Evolutionary conservation across 1,284 basidiomycete genomes (phyloP).

Genomic region (Rugosomyces carneus): DNA sequence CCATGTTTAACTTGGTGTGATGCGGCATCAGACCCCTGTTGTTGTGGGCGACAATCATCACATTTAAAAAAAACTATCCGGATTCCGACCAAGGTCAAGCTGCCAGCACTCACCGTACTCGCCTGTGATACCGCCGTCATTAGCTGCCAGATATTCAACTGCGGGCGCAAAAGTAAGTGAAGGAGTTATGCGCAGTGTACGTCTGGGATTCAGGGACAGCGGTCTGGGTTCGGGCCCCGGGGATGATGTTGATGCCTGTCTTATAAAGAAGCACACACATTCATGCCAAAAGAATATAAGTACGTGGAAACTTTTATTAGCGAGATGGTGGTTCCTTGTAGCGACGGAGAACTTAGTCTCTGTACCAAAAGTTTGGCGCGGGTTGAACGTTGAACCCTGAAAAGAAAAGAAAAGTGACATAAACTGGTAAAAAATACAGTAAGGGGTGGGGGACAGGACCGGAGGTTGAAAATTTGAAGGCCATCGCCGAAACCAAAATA

Average conservation of each 20-base stretch:
- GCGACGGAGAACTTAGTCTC: not conserved
- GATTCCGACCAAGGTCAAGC: not conserved
- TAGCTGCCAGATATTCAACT: not conserved
- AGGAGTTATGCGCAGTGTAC: not conserved
- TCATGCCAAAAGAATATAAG: not conserved
- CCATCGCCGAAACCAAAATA: slow-evolving; percentile 44
- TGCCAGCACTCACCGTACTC: not conserved
- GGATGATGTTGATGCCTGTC: not conserved
- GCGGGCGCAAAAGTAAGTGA: not conserved
- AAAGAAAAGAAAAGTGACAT: not conserved
- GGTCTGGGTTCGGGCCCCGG: not conserved
- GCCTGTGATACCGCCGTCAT: not conserved
- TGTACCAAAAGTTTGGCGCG: not conserved
- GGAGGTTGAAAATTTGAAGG: slow-evolving; percentile 48
- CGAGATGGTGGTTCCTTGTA: not conserved
- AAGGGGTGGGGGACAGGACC: slow-evolving; percentile 33
- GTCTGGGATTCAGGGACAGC: not conserved
- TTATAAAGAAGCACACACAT: not conserved
- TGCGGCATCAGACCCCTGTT: slow-evolving; percentile 16
- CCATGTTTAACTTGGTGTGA: slow-evolving; percentile 11
- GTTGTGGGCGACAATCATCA: slow-evolving; percentile 14
- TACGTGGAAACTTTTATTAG: not conserved
- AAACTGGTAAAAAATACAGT: slow-evolving; percentile 11
- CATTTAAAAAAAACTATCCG: not conserved
- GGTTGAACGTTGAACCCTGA: not conserved